Conservation (phyloP, 768 basidiomycete species). For the Chalciporus sphaerocephalus region DNA sequence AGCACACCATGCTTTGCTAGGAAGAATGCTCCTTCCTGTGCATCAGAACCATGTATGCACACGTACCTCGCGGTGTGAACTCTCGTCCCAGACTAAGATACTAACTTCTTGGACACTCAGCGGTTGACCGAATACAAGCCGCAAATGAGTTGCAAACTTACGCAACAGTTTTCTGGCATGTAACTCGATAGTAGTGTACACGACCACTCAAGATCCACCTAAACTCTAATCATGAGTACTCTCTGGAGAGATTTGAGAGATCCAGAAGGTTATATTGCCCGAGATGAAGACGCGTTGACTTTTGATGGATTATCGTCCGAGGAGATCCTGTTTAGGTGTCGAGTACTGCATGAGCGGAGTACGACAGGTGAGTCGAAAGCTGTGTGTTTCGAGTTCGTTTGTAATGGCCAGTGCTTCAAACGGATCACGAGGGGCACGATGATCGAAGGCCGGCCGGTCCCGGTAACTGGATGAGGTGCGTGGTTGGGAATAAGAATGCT, state of each 20-base stretch:
- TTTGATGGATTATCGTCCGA: slow-evolving; percentile 17
- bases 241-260: slow-evolving; percentile 15
- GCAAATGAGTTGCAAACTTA: slow-evolving; percentile 5
- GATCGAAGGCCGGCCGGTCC: slow-evolving; percentile 20
- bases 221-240: slow-evolving; percentile 15
- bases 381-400: not conserved
- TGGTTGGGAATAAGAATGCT: slow-evolving; percentile 9
- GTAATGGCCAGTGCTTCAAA: not conserved
- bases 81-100: not conserved
- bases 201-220: not conserved
- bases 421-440: not conserved
- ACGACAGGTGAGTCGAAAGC: too few species aligned
- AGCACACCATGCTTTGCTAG: too few species aligned
- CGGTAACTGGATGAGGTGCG: slow-evolving; percentile 8
- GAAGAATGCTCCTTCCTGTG: too few species aligned
- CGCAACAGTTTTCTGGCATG: slow-evolving; percentile 1
- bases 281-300: too few species aligned
- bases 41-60: not conserved
- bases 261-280: not conserved
- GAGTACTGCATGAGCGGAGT: too few species aligned
- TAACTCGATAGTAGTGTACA: not conserved
- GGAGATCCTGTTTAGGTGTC: slow-evolving; percentile 26
- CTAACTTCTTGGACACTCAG: not conserved
- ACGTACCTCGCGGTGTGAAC: too few species aligned
- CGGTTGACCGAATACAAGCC: not conserved